phyloP scores from a whole-genome alignment of 805 yeast genomes.

The Jamesozyma lodderae region DNA sequence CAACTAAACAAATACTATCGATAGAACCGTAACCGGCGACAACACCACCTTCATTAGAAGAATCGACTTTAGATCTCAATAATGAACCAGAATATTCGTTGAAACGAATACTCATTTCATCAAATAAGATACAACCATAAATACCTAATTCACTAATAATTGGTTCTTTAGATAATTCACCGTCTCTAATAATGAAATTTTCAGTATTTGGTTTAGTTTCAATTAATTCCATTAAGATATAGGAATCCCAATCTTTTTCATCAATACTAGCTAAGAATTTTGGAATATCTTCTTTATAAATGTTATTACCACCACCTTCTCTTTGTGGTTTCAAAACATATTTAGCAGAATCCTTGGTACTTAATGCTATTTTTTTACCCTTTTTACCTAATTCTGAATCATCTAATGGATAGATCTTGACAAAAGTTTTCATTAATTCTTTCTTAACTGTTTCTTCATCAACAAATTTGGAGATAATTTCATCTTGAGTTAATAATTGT shows the following conservation, averaged over 20 bases:
- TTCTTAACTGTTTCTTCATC: slow-evolving; percentile 29
- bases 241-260: slow-evolving; percentile 76
- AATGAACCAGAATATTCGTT: slow-evolving; percentile 79
- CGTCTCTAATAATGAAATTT: slow-evolving; percentile 65
- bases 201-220: slow-evolving; percentile 53
- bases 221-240: slow-evolving; percentile 89
- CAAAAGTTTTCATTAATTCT: slow-evolving; percentile 49
- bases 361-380: slow-evolving; percentile 51
- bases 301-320: slow-evolving; percentile 97
- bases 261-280: slow-evolving; percentile 50
- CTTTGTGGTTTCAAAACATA: slow-evolving; percentile 94
- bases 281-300: slow-evolving; percentile 82
- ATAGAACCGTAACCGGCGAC: slow-evolving; percentile 99
- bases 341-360: slow-evolving; percentile 27
- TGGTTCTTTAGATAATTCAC: slow-evolving; percentile 54
- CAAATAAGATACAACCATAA: slow-evolving; percentile 75
- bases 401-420: slow-evolving; percentile 81
- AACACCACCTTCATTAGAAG: slow-evolving; percentile 95
- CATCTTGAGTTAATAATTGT: slow-evolving; percentile 63
- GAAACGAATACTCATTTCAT: slow-evolving; percentile 47
- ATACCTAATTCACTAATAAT: slow-evolving; percentile 87
- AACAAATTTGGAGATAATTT: slow-evolving; percentile 39
- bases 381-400: slow-evolving; percentile 47
- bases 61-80: slow-evolving; percentile 76
- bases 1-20: slow-evolving; percentile 50